These are phyloP conservation scores for Papiliotrema laurentii DNA, from an alignment of 1,284 basidiomycete genomes.

Conservation along the genomic window DNA sequence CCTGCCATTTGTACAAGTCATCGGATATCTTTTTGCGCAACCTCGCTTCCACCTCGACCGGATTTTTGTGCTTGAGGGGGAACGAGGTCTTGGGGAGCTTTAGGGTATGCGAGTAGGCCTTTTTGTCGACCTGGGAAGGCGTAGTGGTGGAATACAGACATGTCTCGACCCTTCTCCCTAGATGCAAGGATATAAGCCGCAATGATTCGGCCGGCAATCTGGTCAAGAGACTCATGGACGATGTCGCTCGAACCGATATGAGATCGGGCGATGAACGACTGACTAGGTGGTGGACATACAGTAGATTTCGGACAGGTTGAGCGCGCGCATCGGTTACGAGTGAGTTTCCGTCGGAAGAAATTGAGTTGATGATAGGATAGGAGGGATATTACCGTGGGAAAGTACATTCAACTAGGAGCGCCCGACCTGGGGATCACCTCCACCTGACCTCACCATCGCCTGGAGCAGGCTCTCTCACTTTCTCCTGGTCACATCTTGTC, in stretches of 20 bases:
- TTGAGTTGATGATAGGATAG: no score
- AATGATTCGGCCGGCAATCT: slow-evolving; percentile 8
- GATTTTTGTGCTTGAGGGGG: slow-evolving; percentile 67
- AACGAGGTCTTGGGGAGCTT: slow-evolving; percentile 79
- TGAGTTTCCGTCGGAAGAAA: no score
- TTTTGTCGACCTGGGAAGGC: slow-evolving; percentile 15
- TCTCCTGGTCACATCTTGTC: no score
- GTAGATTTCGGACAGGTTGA: no score
- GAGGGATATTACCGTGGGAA: no score
- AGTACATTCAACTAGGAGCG: no score
- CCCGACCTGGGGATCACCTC: no score
- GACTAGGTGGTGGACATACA: no score
- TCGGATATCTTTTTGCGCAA: slow-evolving; percentile 66
- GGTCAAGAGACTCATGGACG: slow-evolving; percentile 5
- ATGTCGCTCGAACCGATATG: no score
- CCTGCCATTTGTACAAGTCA: slow-evolving; percentile 84
- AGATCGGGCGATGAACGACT: background rate
- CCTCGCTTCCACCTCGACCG: slow-evolving; percentile 56
- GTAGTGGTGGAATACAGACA: background rate
- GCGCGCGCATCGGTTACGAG: no score
- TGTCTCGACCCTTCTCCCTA: background rate
- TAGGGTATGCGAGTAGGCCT: slow-evolving; percentile 63
- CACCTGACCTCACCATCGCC: no score
- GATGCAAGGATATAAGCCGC: slow-evolving; percentile 11
- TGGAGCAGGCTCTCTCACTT: no score